Base-by-base conservation (phyloP, 2,329 filamentous ascomycete species). In the Fusarium coicis region DNA sequence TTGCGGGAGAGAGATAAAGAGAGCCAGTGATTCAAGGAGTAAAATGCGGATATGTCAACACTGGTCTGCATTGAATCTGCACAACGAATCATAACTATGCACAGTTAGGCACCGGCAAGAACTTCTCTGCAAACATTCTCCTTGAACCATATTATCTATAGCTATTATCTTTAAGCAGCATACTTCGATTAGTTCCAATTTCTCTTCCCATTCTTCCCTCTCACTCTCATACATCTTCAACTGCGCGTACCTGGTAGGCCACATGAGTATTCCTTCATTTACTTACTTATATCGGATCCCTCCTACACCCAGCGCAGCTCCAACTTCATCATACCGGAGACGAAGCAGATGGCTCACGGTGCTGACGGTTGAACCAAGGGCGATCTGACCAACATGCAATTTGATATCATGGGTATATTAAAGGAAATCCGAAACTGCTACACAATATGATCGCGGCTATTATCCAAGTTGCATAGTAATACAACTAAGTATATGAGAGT, bases 401-500 rank as follows among this genome's bases (percentile, higher is more conserved):
- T 23, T 23, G 21, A 7, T 5, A 18, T 34, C 47, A 10, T 4
- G 11, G 16, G 10, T 5, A 49, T 15, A 4, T 5, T 18, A 10
- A 18, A 23, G 14, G 26, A 21, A 21, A 10, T 50, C 28, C 46
- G 6, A 23, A 32, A n/a, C 5, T 23, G 28, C 8, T 50, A 10
- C 46, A n/a, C 14, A 49, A 9, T 10, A 32, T 23, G 21, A 7
- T 21, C 5, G 4, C 5, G 10, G 28, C 28, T 32, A 8, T 23
- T 32, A 23, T 23, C 3, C 5, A 18, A 32, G 14, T n/a, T 5
- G 3, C 28, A n/a, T 9, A 2, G 12, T 8, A n/a, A 12, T 10
- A 19, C 7, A 16, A 5, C 10, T 9, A n/a, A 32, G 9, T 12
- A 18, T 6, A 18, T 18, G 9, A 2, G 9, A 2, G 16, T 18